Conservation (phyloP, 805 yeast species). For the Starmera quercuum region DNA sequence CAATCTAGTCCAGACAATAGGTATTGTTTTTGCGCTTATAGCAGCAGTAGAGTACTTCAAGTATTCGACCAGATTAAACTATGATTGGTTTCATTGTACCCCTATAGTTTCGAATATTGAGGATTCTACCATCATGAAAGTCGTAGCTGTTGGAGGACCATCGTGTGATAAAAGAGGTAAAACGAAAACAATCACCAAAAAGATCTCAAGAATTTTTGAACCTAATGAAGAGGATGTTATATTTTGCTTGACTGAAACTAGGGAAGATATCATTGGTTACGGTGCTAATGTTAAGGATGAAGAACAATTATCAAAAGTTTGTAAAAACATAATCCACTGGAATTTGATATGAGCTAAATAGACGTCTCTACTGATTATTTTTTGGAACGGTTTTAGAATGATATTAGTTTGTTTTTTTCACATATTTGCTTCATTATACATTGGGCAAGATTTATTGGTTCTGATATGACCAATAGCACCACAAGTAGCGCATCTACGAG, state of each 20-base stretch:
- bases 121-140: conserved; percentile 20
- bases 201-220: conserved; percentile 30
- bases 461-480: conserved; percentile 94
- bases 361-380: too few relatives aligned
- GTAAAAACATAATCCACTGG: conserved; percentile 21
- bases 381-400: too few relatives aligned
- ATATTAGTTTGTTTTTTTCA: conserved; percentile 1
- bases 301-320: conserved; percentile 5
- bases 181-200: conserved; percentile 29
- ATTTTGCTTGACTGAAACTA: conserved; percentile 30
- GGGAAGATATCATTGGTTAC: conserved; percentile 13
- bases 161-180: conserved; percentile 38
- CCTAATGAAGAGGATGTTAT: conserved; percentile 26
- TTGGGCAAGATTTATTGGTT: conserved; percentile 84
- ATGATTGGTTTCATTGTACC: conserved; percentile 40
- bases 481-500: conserved; percentile 88
- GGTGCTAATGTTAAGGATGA: conserved; percentile 12
- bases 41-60: conserved; percentile 38
- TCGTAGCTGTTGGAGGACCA: conserved; percentile 34
- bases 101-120: conserved; percentile 20
- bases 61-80: conserved; percentile 29
- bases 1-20: conserved; percentile 21
- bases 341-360: too few relatives aligned
- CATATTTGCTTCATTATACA: conserved; percentile 48
- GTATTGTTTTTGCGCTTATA: conserved; percentile 22